Evolutionary conservation across 2,329 filamentous ascomycete species (phyloP).

Genomic region (Biscogniauxia mediterranea): DNA sequence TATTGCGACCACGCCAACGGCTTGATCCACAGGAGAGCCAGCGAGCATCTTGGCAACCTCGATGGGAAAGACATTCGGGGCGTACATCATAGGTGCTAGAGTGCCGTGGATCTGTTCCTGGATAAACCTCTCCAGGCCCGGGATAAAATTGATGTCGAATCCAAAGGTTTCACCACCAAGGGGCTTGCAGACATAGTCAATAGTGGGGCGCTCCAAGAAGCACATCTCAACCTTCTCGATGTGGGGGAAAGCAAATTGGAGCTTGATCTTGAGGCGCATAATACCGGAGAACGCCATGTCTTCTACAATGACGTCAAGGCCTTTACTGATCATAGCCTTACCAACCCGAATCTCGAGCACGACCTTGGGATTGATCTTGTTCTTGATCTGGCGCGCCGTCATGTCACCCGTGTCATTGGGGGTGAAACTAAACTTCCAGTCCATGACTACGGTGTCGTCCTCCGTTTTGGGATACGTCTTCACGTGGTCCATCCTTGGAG

Average conservation of each 20-base stretch:
- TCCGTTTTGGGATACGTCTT: conserved; percentile 97
- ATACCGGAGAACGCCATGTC: conserved; percentile 95
- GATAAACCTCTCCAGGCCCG: conserved; percentile 89
- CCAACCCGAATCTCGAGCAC: conserved; percentile 92
- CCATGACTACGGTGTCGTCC: conserved; percentile 95
- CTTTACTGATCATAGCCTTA: conserved; percentile 96
- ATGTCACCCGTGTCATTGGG: conserved; percentile 92
- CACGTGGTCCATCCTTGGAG: conserved; percentile 93
- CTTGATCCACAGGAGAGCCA: conserved; percentile 89
- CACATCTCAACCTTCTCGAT: conserved; percentile 93
- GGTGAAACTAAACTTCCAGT: conserved; percentile 99
- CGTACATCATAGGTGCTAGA: conserved; percentile 95
- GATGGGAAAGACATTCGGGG: conserved; percentile 95
- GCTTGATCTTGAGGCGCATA: conserved; percentile 96
- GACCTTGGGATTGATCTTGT: conserved; percentile 96
- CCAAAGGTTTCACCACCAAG: conserved; percentile 92
- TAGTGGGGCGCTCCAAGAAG: conserved; percentile 82
- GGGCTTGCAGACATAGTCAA: conserved; percentile 98
- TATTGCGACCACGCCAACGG: conserved; percentile 88
- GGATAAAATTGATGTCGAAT: conserved; percentile 99
- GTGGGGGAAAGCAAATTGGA: conserved; percentile 93
- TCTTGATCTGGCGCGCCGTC: conserved; percentile 84
- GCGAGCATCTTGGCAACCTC: conserved; percentile 98
- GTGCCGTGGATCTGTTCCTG: conserved; percentile 95
- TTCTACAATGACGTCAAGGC: conserved; percentile 94